Conservation (phyloP, 177 flowering plant species). For the Vitis hybrid region DNA sequence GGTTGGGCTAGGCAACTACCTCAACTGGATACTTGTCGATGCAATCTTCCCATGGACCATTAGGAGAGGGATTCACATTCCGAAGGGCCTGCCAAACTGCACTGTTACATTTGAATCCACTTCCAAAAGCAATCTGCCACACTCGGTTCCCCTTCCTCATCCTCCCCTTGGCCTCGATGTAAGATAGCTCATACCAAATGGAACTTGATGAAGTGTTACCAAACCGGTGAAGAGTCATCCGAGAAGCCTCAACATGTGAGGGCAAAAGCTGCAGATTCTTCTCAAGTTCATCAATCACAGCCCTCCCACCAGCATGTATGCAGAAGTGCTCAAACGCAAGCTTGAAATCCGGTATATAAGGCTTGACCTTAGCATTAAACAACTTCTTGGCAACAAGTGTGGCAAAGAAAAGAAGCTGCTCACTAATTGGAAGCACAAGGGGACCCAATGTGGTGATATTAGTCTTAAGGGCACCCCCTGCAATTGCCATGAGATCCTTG, state of each 20-base stretch:
- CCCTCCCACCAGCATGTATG: conserved; percentile 81
- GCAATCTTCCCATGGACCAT: conserved; percentile 66
- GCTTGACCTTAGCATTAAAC: conserved; percentile 44
- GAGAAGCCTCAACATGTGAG: conserved; percentile 66
- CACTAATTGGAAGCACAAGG: conserved; percentile 63
- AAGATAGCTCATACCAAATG: conserved; percentile 80
- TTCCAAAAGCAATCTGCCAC: conserved; percentile 85
- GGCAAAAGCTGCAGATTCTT: conserved; percentile 58
- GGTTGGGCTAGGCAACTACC: conserved; percentile 15
- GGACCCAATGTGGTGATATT: conserved; percentile 77
- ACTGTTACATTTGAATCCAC: conserved; percentile 84
- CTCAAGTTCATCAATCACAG: conserved; percentile 81
- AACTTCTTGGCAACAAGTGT: conserved; percentile 52
- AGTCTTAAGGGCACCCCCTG: conserved; percentile 59
- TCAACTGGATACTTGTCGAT: conserved; percentile 59
- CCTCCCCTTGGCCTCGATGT: conserved; percentile 73
- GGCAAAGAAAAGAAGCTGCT: conserved; percentile 58
- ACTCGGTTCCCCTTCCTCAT: conserved; percentile 58
- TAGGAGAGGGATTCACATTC: conserved; percentile 45
- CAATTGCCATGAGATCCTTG: conserved; percentile 72
- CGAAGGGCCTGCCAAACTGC: conserved; percentile 73
- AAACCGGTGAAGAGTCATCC: conserved; percentile 78
- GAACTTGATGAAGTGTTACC: conserved; percentile 80
- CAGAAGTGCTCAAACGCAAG: conserved; percentile 82
- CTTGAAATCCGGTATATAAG: conserved; percentile 81